Conservation (phyloP, 352 stramenopile genomes). For the Blastocystis sp. region DNA sequence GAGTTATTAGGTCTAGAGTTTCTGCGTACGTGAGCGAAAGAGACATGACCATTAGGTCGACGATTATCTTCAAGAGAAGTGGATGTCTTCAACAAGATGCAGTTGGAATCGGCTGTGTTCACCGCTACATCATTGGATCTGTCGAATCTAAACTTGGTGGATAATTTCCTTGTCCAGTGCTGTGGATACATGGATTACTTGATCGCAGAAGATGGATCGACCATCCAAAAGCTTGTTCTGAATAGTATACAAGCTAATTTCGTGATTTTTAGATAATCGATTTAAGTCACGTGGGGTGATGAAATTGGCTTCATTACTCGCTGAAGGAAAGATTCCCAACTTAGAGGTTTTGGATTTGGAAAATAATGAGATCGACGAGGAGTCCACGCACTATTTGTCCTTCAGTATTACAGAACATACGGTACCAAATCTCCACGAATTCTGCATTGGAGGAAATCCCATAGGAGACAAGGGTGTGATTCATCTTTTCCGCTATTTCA, state of each 20-base stretch:
- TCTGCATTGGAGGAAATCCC: constrained; percentile 14
- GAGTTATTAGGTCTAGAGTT: constrained; percentile 44
- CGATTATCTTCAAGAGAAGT: constrained; percentile 5
- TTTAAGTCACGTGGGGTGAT: constrained; percentile 36
- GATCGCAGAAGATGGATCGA: neutral
- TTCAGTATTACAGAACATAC: neutral
- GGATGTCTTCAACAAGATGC: neutral
- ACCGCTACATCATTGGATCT: neutral
- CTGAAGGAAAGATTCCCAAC: neutral
- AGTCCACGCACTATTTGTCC: neutral
- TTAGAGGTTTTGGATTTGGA: constrained; percentile 9
- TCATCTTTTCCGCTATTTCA: constrained; percentile 33
- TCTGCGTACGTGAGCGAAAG: neutral
- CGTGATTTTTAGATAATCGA: neutral
- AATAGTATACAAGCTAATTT: neutral
- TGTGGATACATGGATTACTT: constrained; percentile 40
- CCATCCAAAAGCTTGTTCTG: neutral
- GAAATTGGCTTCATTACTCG: constrained; percentile 7
- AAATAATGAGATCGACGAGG: constrained; percentile 53
- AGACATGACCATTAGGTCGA: neutral
- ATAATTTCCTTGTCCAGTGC: constrained; percentile 41
- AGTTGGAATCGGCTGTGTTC: neutral
- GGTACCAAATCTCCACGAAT: neutral
- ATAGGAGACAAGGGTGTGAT: constrained; percentile 24
- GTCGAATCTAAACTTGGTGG: neutral